Evolutionary conservation across 257 asterid species (phyloP).

Genomic region (Anisodus acutangulus): DNA sequence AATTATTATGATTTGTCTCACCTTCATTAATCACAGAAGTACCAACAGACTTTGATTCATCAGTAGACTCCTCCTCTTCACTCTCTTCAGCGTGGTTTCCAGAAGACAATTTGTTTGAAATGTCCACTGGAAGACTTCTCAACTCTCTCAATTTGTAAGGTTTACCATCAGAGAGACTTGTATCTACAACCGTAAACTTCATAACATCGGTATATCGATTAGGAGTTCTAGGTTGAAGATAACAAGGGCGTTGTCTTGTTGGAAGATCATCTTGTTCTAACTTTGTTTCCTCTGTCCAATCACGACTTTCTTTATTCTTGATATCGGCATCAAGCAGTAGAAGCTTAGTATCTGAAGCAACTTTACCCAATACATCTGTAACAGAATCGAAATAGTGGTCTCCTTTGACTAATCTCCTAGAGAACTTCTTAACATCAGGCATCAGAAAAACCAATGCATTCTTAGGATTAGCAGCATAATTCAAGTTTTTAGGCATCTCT

Average conservation of each 20-base stretch:
- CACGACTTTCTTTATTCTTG: conserved; percentile 37
- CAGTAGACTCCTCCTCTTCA: conserved; percentile 43
- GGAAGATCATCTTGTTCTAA: conserved; percentile 49
- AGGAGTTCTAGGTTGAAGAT: conserved; percentile 73
- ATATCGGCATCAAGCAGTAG: conserved; percentile 53
- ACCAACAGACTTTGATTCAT: conserved; percentile 44
- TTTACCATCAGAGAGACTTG: conserved; percentile 52
- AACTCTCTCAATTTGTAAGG: conserved; percentile 51
- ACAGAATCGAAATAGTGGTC: conserved; percentile 72
- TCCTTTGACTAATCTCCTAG: conserved; percentile 66
- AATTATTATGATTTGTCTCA: conserved; percentile 29
- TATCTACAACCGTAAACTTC: conserved; percentile 64
- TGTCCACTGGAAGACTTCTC: conserved; percentile 50
- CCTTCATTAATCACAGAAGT: conserved; percentile 28
- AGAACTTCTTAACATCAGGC: conserved; percentile 68
- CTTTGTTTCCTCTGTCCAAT: conserved; percentile 33
- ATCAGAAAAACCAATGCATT: conserved; percentile 62
- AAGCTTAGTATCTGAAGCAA: conserved; percentile 63
- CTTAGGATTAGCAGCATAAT: conserved; percentile 44
- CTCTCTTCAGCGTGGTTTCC: conserved; percentile 11
- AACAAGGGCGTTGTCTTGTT: conserved; percentile 45
- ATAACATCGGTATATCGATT: conserved; percentile 40
- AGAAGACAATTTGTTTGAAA: conserved; percentile 31
- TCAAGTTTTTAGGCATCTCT: conserved; percentile 60
- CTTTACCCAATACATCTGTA: conserved; percentile 67